Evolutionary conservation across 192 early-diverging fungal species (phyloP), one percentile per base, ranked within the genome.

Genomic region (Coemansia asiatica): DNA sequence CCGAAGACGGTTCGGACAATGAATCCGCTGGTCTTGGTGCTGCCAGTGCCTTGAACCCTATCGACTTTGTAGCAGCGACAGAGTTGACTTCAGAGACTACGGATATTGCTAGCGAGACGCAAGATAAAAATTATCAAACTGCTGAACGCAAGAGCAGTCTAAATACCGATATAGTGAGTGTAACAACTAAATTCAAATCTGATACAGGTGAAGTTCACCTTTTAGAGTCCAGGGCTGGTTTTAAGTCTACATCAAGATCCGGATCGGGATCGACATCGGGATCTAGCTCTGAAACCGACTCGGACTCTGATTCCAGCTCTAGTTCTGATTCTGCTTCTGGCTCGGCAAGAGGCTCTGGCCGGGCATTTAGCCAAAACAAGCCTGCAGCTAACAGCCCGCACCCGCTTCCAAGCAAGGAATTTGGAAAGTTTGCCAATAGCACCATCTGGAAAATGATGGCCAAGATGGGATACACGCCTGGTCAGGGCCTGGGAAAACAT

Each of bases 401-500:
- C 23, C 33, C 26, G 46, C 49, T 59, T 36, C 55, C 61, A 8
- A 72, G 61, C 56, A 81, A 81, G 51, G 90, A 91, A n/a, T 97
- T 95, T 89, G 94, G 85, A 10, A 87, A 86, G 47, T 98, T 95
- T 68, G 89, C 89, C 19, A 86, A 85, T 28, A 84, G 87, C 54
- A 86, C 87, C 5, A 93, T 91, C 47, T 79, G 89, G 70, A 88
- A 87, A 33, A 88, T 95, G 87, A 83, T 98, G 84, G 76, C 88
- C 55, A 93, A 91, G 64, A 94, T 95, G 91, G 95, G 95, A 31
- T 98, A 91, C 86, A 85, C 85, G 66, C 81, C 78, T 23, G 97
- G 97, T 16, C 83, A 92, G 79, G 95, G 95, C 63, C 79, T 98
- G n/a, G 97, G 97, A 1, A 82, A 82, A 49, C 88, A 90, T 7